Evolutionary conservation across 1,139 yeast species (phyloP).

Genomic region (Kodamaea sp.): DNA sequence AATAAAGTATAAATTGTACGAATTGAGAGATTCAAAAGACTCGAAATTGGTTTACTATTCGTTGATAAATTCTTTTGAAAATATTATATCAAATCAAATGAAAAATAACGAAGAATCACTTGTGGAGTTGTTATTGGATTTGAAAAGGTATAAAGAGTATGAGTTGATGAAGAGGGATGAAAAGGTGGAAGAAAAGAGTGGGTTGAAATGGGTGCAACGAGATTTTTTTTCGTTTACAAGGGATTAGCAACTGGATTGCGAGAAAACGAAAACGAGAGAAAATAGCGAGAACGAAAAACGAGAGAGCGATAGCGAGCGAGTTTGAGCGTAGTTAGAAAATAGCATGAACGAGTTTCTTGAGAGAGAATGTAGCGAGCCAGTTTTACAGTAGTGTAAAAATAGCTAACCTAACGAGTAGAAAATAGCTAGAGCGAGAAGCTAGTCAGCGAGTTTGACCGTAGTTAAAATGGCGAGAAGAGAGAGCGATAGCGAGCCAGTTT

Average conservation of each 20-base stretch:
- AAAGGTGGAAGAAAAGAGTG: background rate
- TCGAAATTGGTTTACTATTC: conserved; percentile 19
- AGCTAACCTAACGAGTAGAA: too few relatives aligned
- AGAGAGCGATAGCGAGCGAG: too few relatives aligned
- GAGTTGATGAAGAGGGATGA: conserved; percentile 15
- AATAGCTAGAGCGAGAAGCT: too few relatives aligned
- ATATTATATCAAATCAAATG: conserved; percentile 6
- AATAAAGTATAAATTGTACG: conserved; percentile 27
- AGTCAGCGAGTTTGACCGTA: too few relatives aligned
- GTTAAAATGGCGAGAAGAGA: too few relatives aligned
- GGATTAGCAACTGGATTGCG: background rate
- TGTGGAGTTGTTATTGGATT: conserved; percentile 10
- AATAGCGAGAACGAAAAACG: too few relatives aligned
- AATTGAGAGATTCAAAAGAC: conserved; percentile 16
- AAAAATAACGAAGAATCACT: conserved; percentile 1
- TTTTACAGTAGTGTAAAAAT: too few relatives aligned
- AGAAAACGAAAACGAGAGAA: too few relatives aligned
- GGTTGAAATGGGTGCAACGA: conserved; percentile 7
- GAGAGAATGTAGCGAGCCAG: too few relatives aligned
- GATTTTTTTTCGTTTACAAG: conserved; percentile 6
- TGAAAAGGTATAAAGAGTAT: conserved; percentile 15
- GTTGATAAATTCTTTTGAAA: conserved; percentile 19
- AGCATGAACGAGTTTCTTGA: too few relatives aligned
- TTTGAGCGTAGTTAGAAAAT: too few relatives aligned
- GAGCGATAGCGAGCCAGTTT: too few relatives aligned